Conservation (phyloP, 2,329 filamentous ascomycete genomes). For the Verticillium longisporum region DNA sequence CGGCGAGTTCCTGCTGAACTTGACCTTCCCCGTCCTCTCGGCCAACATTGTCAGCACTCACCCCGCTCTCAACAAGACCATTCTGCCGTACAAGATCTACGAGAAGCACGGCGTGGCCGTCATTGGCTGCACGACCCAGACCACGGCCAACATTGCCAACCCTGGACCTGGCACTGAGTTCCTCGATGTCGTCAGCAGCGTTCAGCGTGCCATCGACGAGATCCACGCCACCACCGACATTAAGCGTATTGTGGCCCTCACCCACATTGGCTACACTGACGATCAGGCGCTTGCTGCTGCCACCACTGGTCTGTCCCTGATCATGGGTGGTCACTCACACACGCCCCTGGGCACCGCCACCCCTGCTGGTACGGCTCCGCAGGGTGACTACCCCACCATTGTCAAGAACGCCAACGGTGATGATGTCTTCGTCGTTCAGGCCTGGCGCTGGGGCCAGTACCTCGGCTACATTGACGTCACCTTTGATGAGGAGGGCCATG, state of each 20-base stretch:
- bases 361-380: conserved; percentile 28
- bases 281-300: conserved; percentile 54
- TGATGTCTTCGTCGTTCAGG: conserved; percentile 62
- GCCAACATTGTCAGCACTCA: conserved; percentile 58
- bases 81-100: conserved; percentile 61
- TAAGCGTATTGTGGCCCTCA: conserved; percentile 58
- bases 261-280: conserved; percentile 60
- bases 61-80: conserved; percentile 52
- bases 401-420: conserved; percentile 53
- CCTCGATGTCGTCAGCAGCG: conserved; percentile 46
- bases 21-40: conserved; percentile 58
- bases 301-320: conserved; percentile 59
- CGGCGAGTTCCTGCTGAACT: conserved; percentile 53
- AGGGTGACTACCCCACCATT: conserved; percentile 58
- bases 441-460: conserved; percentile 64
- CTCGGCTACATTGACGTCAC: conserved; percentile 61
- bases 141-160: conserved; percentile 50
- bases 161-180: conserved; percentile 53
- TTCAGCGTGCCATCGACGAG: conserved; percentile 55
- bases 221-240: conserved; percentile 56
- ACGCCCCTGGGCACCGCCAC: conserved; percentile 54
- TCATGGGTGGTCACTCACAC: conserved; percentile 57
- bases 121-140: conserved; percentile 57
- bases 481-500: conserved; percentile 53
- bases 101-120: conserved; percentile 53